A percentile compares a stretch with the other conserved stretches of the same genome.
phyloP scores from a whole-genome alignment of 1,139 yeast genomes.

The Pichia sorboxylosa region DNA sequence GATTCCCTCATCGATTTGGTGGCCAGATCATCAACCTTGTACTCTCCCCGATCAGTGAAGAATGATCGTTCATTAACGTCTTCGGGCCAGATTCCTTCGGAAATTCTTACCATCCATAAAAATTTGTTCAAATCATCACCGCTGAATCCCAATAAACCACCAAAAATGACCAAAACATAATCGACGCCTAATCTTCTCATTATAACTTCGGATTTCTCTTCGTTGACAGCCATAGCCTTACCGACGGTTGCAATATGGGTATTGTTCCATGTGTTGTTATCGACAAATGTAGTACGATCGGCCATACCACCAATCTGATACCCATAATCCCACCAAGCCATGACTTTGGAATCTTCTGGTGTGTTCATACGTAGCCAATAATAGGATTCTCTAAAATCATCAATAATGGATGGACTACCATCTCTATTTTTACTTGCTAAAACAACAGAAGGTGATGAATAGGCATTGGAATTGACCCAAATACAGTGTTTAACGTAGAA shows the following conservation, averaged over 20 bases:
- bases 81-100: constrained; percentile 99
- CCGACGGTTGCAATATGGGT: constrained; percentile 99
- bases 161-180: constrained; percentile 85
- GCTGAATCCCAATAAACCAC: constrained; percentile 85
- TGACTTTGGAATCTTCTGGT: constrained; percentile 85
- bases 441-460: constrained; percentile 96
- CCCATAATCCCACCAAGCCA: constrained; percentile 99
- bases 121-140: constrained; percentile 97
- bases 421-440: constrained; percentile 76
- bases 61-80: constrained; percentile 78
- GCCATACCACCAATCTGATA: constrained; percentile 99
- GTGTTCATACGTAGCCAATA: constrained; percentile 99
- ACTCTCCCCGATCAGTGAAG: constrained; percentile 81
- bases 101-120: constrained; percentile 96
- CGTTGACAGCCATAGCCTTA: constrained; percentile 88
- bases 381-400: constrained; percentile 97
- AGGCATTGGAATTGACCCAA: constrained; percentile 93
- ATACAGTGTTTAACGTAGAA: constrained; percentile 91
- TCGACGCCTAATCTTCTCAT: constrained; percentile 90
- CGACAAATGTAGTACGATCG: constrained; percentile 94
- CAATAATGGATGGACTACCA: constrained; percentile 77
- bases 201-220: constrained; percentile 79
- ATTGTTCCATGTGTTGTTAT: constrained; percentile 98
- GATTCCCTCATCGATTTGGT: constrained; percentile 78
- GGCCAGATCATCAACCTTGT: constrained; percentile 74